These are phyloP conservation scores for Lenzites betulinus DNA, from an alignment of 768 basidiomycete species.

Conservation along the genomic window DNA sequence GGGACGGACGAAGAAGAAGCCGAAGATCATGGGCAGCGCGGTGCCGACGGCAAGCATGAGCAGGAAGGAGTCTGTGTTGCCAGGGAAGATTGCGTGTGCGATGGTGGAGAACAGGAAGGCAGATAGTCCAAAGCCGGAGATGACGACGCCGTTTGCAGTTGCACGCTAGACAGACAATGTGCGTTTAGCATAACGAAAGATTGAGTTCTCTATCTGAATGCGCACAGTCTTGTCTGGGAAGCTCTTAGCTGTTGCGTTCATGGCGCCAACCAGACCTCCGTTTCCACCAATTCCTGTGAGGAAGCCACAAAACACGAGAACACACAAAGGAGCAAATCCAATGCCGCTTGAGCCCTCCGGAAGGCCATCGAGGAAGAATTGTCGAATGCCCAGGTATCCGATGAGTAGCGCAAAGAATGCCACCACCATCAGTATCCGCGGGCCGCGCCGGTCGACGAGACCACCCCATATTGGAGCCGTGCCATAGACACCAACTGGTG, in stretches of 20 bases:
- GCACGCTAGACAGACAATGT: constrained; percentile 52
- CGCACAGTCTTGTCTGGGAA: constrained; percentile 73
- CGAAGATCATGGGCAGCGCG: constrained; percentile 76
- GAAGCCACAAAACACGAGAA: constrained; percentile 64
- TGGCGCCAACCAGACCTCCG: constrained; percentile 64
- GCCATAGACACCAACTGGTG: constrained; percentile 71
- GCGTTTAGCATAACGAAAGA: background rate
- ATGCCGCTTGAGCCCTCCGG: constrained; percentile 29
- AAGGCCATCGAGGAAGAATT: constrained; percentile 60
- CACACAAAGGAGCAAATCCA: constrained; percentile 43
- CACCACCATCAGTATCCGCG: constrained; percentile 61
- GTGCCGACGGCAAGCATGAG: constrained; percentile 78
- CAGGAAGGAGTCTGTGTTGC: constrained; percentile 77
- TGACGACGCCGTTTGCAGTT: constrained; percentile 72
- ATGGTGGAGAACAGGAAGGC: constrained; percentile 88
- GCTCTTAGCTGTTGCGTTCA: constrained; percentile 83
- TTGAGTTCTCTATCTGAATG: constrained; percentile 6
- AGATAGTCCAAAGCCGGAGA: constrained; percentile 88
- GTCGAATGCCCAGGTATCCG: constrained; percentile 77
- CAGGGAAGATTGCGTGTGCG: constrained; percentile 70
- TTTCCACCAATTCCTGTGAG: constrained; percentile 80
- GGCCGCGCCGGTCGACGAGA: constrained; percentile 74
- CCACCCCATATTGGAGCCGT: constrained; percentile 80
- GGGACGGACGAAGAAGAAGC: constrained; percentile 69
- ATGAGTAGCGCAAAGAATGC: constrained; percentile 61